Conservation (phyloP, 2,329 filamentous ascomycete genomes). For the Rhynchosporium agropyri region DNA sequence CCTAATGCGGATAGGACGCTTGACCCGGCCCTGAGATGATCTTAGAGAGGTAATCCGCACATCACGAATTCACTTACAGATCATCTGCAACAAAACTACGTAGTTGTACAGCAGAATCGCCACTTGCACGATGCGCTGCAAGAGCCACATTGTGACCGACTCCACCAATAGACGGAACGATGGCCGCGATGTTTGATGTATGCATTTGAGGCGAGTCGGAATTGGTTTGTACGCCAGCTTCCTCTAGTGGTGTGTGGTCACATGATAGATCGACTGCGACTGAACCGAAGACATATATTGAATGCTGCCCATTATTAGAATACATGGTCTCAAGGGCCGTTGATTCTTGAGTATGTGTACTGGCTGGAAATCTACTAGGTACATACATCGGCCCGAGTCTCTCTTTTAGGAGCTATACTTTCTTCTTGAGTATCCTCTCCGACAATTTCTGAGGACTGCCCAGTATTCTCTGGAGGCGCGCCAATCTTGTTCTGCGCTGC, state of each 20-base stretch:
- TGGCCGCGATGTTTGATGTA: constrained; percentile 84
- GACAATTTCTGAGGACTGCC: not conserved
- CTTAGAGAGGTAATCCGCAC: not conserved
- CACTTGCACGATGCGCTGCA: constrained; percentile 72
- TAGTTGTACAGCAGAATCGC: constrained; percentile 62
- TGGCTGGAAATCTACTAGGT: not conserved
- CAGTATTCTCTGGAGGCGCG: not conserved
- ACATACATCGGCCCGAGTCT: not conserved
- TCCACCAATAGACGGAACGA: constrained; percentile 83
- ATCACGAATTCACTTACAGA: constrained; percentile 49
- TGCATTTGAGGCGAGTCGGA: constrained; percentile 48
- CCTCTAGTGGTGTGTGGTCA: constrained; percentile 64
- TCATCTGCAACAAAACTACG: constrained; percentile 85
- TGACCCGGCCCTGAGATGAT: constrained; percentile 63
- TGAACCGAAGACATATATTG: constrained; percentile 84
- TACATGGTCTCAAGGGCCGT: not conserved
- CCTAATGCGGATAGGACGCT: constrained; percentile 70
- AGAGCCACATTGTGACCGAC: constrained; percentile 91
- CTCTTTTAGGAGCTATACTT: not conserved
- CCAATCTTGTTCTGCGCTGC: not conserved
- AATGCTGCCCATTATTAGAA: not conserved
- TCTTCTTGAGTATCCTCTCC: not conserved
- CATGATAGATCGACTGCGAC: constrained; percentile 87
- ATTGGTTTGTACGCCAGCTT: constrained; percentile 27
- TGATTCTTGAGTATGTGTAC: not conserved